phyloP scores from a whole-genome alignment of 208 protist genomes.

The Histomonas meleagridis region DNA sequence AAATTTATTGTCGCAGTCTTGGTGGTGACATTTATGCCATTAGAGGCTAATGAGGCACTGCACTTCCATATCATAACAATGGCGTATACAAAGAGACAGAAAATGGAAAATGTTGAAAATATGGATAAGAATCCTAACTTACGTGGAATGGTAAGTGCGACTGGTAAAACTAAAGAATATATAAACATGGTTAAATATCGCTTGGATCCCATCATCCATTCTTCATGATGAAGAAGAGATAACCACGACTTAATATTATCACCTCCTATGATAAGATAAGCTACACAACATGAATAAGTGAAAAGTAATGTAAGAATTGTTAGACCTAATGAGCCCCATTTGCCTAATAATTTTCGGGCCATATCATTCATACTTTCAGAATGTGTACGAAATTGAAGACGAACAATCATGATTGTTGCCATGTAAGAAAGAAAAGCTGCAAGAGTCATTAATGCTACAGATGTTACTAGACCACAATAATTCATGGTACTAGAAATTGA shows the following conservation, averaged over 20 bases:
- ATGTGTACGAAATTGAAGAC: neutral
- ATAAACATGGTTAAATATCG: neutral
- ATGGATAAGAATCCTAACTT: neutral
- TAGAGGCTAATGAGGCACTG: neutral
- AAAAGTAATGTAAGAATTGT: neutral
- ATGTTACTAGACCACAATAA: neutral
- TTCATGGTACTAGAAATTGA: neutral
- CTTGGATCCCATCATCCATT: neutral
- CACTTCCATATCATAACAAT: neutral
- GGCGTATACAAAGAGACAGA: neutral
- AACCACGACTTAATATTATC: neutral
- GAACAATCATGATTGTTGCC: neutral
- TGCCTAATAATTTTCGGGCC: neutral
- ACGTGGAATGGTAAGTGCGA: neutral
- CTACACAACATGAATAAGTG: neutral
- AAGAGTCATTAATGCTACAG: neutral
- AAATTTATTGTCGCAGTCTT: neutral
- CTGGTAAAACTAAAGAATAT: neutral
- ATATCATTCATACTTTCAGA: neutral
- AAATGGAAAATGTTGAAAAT: slow-evolving; percentile 12
- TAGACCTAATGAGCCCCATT: neutral
- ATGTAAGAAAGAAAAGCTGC: neutral
- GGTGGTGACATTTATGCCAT: neutral
- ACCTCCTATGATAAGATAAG: neutral
- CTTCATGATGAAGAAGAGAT: neutral